Evolutionary conservation across 306 rosid species (phyloP), one percentile per base, ranked within the genome.

Genomic region (Cucurbita ficifolia): DNA sequence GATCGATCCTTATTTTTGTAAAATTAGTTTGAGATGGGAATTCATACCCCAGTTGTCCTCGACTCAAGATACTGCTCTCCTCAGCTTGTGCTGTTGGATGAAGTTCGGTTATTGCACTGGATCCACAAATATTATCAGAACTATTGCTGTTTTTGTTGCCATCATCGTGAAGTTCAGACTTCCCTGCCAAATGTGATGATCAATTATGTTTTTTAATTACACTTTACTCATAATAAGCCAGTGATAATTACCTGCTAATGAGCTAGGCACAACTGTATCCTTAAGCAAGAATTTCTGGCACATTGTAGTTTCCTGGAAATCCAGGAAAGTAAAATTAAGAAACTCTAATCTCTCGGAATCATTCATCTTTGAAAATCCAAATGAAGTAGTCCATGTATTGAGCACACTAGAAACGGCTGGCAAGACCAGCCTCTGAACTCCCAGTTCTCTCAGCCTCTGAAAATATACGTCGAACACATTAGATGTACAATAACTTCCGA

Each of bases 391-490:
- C 97, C 98, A 89, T 4, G 98, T 84, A 38, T 82, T 88, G 42
- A 91, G 83, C 79, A 87, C 89, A 50, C 87, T 83, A 18, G 89
- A 88, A 68, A 84, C 85, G 14, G 98, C 92, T 8, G 98, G 97
- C 87, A 94, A 85, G 80, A 94, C 83, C 58, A 94, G 83, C 52
- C 90, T 84, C 83, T 94, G 89, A 62, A 89, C 96, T 77, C 88
- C 97, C 70, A 90, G 73, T 73, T 85, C 86, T 83, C 19, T 63
- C 73, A 94, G 97, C 78, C 40, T 79, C 98, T 94, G 89, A 42
- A 71, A 76, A 62, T 22, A 62, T 48, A 45, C 12, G 39, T 45
- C 19, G 33, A 67, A 67, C 46, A 65, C 52, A 61, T 72, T 22
- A 42, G 10, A 45, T 39, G 39, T 35, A 75, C 10, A n/a, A 70